A percentile compares a stretch with the other conserved stretches of the same genome.
Conservation (phyloP, 345 rosid genomes). For the Heritiera littoralis region DNA sequence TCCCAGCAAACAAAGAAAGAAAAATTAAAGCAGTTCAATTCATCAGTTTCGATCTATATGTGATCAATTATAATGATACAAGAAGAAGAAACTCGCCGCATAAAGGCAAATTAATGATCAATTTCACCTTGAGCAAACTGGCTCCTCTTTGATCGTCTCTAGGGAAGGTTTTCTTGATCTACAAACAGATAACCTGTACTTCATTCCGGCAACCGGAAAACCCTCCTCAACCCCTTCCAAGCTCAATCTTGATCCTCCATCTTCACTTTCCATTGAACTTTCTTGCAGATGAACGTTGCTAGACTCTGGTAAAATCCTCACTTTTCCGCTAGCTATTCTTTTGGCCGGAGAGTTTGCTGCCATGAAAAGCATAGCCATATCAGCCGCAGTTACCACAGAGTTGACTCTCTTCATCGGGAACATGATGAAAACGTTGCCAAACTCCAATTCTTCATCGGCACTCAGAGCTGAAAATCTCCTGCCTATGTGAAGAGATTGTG, state of each 20-base stretch:
- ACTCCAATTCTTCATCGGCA: constrained; percentile 66
- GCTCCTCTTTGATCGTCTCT: constrained; percentile 64
- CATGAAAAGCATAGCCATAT: constrained; percentile 57
- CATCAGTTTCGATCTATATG: background rate
- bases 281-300: background rate
- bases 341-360: constrained; percentile 44
- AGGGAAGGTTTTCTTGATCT: constrained; percentile 58
- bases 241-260: constrained; percentile 22
- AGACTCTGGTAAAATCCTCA: constrained; percentile 29
- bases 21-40: background rate
- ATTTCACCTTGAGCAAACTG: constrained; percentile 34
- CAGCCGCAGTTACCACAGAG: constrained; percentile 49
- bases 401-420: constrained; percentile 59
- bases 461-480: constrained; percentile 51
- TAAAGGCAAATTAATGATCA: background rate
- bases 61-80: background rate
- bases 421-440: constrained; percentile 57
- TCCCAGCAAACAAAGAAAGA: no score
- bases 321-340: constrained; percentile 36
- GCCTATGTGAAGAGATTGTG: constrained; percentile 55
- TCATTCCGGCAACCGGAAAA: constrained; percentile 31
- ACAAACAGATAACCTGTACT: constrained; percentile 39
- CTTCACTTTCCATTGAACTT: background rate
- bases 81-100: background rate
- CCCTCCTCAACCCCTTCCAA: constrained; percentile 39